Evolutionary conservation across 202 grass and related monocot genomes (phyloP).

Genomic region (Panicum hallii): DNA sequence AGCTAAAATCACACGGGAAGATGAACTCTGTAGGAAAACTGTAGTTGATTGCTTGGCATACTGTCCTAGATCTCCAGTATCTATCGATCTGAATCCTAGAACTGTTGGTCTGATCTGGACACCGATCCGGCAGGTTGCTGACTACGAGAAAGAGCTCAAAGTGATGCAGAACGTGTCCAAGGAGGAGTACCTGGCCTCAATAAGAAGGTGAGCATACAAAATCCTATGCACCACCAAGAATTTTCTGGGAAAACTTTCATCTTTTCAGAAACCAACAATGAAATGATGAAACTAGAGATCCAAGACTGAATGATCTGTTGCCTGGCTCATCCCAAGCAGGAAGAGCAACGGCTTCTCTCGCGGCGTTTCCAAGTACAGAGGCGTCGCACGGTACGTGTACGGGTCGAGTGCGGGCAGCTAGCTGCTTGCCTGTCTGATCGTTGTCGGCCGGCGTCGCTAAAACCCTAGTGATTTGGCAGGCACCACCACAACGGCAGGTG

Average conservation of each 20-base stretch:
- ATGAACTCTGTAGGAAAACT: too few relatives aligned
- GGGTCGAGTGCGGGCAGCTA: too few relatives aligned
- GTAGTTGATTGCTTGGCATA: too few relatives aligned
- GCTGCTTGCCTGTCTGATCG: background rate
- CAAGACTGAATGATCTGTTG: background rate
- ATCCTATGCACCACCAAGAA: background rate
- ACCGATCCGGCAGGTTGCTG: conserved; percentile 43
- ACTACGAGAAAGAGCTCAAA: conserved; percentile 72
- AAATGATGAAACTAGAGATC: background rate
- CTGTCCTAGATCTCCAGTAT: too few relatives aligned
- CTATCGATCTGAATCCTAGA: too few relatives aligned
- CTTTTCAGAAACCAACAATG: background rate
- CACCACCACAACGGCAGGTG: conserved; percentile 84
- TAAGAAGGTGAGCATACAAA: conserved; percentile 51
- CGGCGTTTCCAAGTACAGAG: conserved; percentile 79
- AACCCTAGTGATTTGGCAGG: conserved; percentile 19
- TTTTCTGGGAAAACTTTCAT: background rate
- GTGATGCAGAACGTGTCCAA: conserved; percentile 67
- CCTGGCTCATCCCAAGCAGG: conserved; percentile 31
- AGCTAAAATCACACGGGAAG: too few relatives aligned
- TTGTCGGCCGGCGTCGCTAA: background rate
- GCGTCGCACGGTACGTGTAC: conserved; percentile 63
- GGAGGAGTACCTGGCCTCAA: conserved; percentile 76
- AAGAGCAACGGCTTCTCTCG: conserved; percentile 80
- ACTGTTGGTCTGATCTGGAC: background rate